Base-by-base conservation (phyloP, 73 alveolate genomes). In the Paramecium octaurelia region DNA sequence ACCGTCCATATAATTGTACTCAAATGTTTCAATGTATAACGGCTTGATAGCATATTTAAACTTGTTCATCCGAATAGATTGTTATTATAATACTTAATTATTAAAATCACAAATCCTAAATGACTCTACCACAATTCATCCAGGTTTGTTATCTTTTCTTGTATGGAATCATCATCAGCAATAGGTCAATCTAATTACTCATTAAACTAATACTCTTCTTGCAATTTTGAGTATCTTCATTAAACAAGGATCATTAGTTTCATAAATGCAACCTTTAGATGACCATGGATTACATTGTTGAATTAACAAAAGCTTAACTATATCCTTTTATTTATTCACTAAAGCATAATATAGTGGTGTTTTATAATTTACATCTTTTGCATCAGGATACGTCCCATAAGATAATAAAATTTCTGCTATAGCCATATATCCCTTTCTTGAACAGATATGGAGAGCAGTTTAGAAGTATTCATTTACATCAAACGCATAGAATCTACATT, bases 401-500 rank as follows among this genome's bases (percentile, higher is more conserved):
- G 16, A 24, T n/a, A 43, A 80, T 42, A 80, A 80, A 24, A 43
- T 20, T 24, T 80, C 50, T 18, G 73, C 73, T 10, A 80, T 16
- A 40, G 8, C 31, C 3, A 24, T 6, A 34, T 42, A 46, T 42
- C 76, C 91, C 46, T 48, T 43, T 46, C 91, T 80, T 31, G 76
- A 29, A 43, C 76, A 80, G 2, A 80, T 44, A 80, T 80, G 76
- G 10, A 80, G 76, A 80, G 76, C 75, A 24, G 91, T 80, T 44
- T 80, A 80, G 18, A 80, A 80, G 24, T 80, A 43, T 18, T 80
- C 91, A 43, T 80, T 80, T 31, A 80, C 73, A 80, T 80, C 91
- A 80, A 80, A 80, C 0, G 91, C 91, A 80, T 80, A 43, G 18
- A 16, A 80, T 80, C 91, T 40, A 48, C 91, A 80, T 80, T 80